Conservation (phyloP, 1,284 basidiomycete species). For the Phellinidium pouzarii region DNA sequence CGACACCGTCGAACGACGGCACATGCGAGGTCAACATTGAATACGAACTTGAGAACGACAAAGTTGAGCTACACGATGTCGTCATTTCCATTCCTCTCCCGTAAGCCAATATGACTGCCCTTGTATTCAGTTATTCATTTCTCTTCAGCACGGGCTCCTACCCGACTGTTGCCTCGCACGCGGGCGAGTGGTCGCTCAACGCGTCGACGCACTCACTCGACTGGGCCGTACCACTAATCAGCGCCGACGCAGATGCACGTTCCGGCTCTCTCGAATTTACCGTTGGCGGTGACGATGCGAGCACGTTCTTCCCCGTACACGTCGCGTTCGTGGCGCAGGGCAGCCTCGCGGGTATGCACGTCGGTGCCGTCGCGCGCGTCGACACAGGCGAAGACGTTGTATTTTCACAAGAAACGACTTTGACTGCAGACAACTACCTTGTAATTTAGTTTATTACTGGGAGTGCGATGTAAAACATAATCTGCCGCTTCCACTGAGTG, state of each 20-base stretch:
- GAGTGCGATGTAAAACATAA: background rate
- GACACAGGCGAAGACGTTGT: constrained; percentile 53
- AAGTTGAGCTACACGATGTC: constrained; percentile 76
- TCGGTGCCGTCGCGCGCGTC: constrained; percentile 51
- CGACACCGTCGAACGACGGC: constrained; percentile 84
- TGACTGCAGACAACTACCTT: constrained; percentile 67
- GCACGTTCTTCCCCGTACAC: constrained; percentile 89
- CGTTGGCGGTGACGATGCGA: constrained; percentile 76
- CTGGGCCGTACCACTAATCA: constrained; percentile 72
- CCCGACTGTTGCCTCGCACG: constrained; percentile 75
- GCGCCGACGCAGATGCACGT: constrained; percentile 46
- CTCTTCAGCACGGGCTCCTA: constrained; percentile 66
- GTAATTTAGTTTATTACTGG: constrained; percentile 33
- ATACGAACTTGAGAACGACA: constrained; percentile 89
- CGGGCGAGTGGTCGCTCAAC: constrained; percentile 78
- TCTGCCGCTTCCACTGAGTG: background rate
- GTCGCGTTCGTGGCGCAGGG: constrained; percentile 79
- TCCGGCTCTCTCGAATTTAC: constrained; percentile 86
- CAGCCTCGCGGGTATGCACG: constrained; percentile 65
- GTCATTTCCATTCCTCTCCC: constrained; percentile 90
- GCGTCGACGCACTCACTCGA: constrained; percentile 72
- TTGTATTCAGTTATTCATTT: background rate
- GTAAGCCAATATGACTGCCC: constrained; percentile 38
- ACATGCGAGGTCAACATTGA: constrained; percentile 93
- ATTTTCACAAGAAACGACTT: constrained; percentile 76